Evolutionary conservation across 768 basidiomycete species (phyloP).

Genomic region (Hypholoma sublateritium): DNA sequence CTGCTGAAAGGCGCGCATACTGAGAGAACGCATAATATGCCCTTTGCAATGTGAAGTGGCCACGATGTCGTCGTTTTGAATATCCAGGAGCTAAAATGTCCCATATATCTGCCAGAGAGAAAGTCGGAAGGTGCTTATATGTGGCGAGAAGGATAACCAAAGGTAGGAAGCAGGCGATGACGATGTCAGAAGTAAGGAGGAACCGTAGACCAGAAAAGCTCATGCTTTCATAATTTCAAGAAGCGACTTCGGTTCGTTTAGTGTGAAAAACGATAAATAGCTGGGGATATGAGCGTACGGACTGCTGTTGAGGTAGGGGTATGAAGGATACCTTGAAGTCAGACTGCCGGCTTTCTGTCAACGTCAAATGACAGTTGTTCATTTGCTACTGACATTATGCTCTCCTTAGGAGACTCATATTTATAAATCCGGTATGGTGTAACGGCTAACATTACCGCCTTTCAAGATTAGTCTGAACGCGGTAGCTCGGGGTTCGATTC

Average conservation of each 20-base stretch:
- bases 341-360: too few relatives aligned
- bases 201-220: slow-evolving; percentile 17
- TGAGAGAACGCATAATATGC: slow-evolving; percentile 44
- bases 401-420: too few relatives aligned
- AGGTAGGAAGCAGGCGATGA: slow-evolving; percentile 39
- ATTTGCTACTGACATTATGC: too few relatives aligned
- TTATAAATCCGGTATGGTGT: slow-evolving; percentile 45
- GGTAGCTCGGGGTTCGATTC: slow-evolving; percentile 60
- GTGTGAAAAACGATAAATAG: too few relatives aligned
- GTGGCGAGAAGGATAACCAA: slow-evolving; percentile 32
- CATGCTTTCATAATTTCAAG: slow-evolving; percentile 6
- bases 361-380: too few relatives aligned
- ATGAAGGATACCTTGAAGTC: too few relatives aligned
- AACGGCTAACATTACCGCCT: slow-evolving; percentile 67
- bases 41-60: slow-evolving; percentile 43
- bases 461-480: slow-evolving; percentile 35
- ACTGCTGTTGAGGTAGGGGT: too few relatives aligned
- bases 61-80: slow-evolving; percentile 18
- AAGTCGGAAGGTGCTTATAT: slow-evolving; percentile 22
- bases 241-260: too few relatives aligned
- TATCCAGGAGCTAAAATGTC: slow-evolving; percentile 25
- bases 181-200: slow-evolving; percentile 31
- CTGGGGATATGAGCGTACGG: too few relatives aligned
- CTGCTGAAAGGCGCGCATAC: slow-evolving; percentile 40
- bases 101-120: slow-evolving; percentile 26